Base-by-base conservation (phyloP, 768 basidiomycete species). In the Psilocybe tampanensis region DNA sequence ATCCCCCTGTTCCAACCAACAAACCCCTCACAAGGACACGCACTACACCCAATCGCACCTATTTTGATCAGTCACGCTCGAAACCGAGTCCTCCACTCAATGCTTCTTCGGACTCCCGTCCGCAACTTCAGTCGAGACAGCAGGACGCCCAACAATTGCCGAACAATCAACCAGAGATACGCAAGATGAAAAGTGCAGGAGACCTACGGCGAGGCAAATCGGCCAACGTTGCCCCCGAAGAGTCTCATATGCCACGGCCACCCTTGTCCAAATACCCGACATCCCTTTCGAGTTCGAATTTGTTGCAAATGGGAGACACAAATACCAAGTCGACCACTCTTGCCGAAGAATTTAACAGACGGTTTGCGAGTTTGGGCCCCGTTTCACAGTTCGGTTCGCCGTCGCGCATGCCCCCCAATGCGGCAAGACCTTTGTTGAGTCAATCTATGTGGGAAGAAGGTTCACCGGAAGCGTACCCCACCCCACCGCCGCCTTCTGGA, bases 161-260 rank as follows among this genome's bases (percentile, higher is more conserved):
- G 18, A 53, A 33, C 19, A 76, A 49, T 70, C 84, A 86, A 60
- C 85, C 74, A 47, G 88, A 92, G 66, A 69, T 91, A 43, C 84
- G 90, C 58, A 87, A 84, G 68, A 92, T 93, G 91, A 92, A 91
- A 74, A 92, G 91, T 69, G 91, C 91, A 19, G 91, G 90, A 34
- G 91, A 92, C 69, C 75, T 93, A 39, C 85, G 87, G 33, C 76
- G 81, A 58, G 78, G 74, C 26, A 71, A 72, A 68, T 64, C 68
- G 44, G 64, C 65, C 41, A 63, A 66, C 43, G 67, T 68, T 59
- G 65, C 69, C 9, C 63, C 68, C 44, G 60, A 68, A 19, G 69
- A 74, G 21, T 62, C 59, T 53, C 61, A 69, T 54, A 54, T 61
- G 62, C 70, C 62, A 52, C 58, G 59, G 55, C 75, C 72, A 68